Base-by-base conservation (phyloP, 495 filamentous ascomycete species). In the Neurospora sp. region DNA sequence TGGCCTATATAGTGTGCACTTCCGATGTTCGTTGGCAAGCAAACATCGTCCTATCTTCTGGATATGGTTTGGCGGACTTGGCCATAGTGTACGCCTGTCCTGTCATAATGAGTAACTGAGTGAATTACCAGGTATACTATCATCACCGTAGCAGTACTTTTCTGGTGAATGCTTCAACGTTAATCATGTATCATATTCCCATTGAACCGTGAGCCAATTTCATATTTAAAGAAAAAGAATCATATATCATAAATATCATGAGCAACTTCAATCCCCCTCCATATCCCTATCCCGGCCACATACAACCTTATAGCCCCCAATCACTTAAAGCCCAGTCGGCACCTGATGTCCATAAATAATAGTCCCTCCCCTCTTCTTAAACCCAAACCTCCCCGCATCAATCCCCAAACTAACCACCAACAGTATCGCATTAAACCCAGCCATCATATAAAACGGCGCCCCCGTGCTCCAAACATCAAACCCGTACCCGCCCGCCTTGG, bases 401-500 rank as follows among this genome's bases (percentile, higher is more conserved):
- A 85, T 80, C 8, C 78, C 82, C 40, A 91, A 70, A 6, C 88
- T 89, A 6, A 85, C 86, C 10, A 91, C 71, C 35, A 94, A 81
- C 73, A 97, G 75, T 1, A 92, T 73, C 9, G 80, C 92, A 78
- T 99, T 98, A 76, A 98, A 98, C 0, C 83, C 84, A 0, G 94
- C 93, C 88, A 99, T 91, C 84, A 98, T 89, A 82, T 91, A 96
- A 80, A 99, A 98, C 14, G 96, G 96, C 48, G 92, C 89, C 2
- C 92, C 91, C 4, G 84, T 84, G 5, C 88, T 88, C 71, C 89
- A 78, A 31, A 74, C 81, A 80, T 98, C 94, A 78, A 97, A 98
- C 65, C 97, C 79, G 35, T 88, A 85, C 0, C 96, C 96, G n/a
- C 96, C 96, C 18, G 94, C 79, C 81, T 99, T 99, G 27, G 96